Percentiles rank a stretch among this genome's conserved stretches.
These are phyloP conservation scores for Kurtzmaniella cleridarum DNA, from an alignment of 805 yeast genomes.

Conservation along the genomic window DNA sequence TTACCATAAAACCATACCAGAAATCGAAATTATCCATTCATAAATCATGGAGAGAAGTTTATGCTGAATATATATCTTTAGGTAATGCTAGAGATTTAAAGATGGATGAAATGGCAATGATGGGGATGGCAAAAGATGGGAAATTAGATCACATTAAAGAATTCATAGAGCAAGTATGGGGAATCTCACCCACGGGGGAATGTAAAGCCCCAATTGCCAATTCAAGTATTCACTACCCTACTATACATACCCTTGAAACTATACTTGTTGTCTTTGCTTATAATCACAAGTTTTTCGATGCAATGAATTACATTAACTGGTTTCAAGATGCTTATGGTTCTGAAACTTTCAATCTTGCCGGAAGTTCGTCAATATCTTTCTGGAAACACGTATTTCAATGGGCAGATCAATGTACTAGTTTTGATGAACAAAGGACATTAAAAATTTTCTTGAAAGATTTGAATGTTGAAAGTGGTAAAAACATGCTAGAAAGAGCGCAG, in stretches of 20 bases:
- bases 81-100: neutral
- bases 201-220: constrained; percentile 10
- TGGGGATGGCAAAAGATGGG: constrained; percentile 7
- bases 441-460: constrained; percentile 15
- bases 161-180: constrained; percentile 27
- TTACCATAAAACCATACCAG: neutral
- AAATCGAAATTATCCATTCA: neutral
- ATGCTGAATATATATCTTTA: neutral
- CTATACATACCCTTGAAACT: constrained; percentile 19
- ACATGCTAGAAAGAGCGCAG: constrained; percentile 12
- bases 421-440: constrained; percentile 21
- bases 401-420: constrained; percentile 31
- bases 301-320: constrained; percentile 29
- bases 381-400: constrained; percentile 36
- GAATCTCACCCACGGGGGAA: constrained; percentile 22
- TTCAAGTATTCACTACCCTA: constrained; percentile 17
- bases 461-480: no score
- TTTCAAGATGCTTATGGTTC: constrained; percentile 26
- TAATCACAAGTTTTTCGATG: constrained; percentile 24
- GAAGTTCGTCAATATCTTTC: constrained; percentile 15
- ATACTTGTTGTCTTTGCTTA: constrained; percentile 28
- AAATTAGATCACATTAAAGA: constrained; percentile 12
- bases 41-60: constrained; percentile 1
- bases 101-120: neutral
- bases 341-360: constrained; percentile 14